phyloP scores from a whole-genome alignment of 2,329 filamentous ascomycete species.

The Ceratocystis cubensis region DNA sequence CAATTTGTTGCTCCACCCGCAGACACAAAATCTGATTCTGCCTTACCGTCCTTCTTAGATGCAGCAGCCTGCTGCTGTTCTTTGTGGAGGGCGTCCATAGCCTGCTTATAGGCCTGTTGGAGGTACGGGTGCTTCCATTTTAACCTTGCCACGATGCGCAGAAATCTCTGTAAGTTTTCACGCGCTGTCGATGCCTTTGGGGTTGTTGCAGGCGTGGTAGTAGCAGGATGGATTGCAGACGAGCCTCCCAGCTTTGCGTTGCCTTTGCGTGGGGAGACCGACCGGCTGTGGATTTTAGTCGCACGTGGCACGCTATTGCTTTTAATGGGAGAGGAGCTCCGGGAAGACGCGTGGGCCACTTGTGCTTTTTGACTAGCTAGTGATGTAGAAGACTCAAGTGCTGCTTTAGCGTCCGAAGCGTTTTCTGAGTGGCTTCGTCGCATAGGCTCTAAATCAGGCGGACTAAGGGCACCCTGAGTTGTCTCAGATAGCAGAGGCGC shows the following conservation, averaged over 20 bases:
- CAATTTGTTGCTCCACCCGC: slow-evolving; percentile 8
- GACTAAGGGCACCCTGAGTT: background rate
- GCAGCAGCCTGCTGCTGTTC: background rate
- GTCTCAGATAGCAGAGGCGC: background rate
- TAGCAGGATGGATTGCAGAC: slow-evolving; percentile 3
- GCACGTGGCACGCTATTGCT: background rate
- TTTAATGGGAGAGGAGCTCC: background rate
- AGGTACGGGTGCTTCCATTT: slow-evolving; percentile 53
- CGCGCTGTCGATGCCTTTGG: slow-evolving; percentile 8
- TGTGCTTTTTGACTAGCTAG: background rate
- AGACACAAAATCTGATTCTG: background rate
- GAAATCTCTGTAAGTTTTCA: slow-evolving; percentile 21
- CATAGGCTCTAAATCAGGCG: background rate
- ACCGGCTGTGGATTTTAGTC: background rate
- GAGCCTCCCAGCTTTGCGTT: background rate
- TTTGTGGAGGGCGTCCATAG: slow-evolving; percentile 27
- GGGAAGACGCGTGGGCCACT: background rate
- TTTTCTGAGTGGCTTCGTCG: background rate
- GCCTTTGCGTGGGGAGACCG: background rate
- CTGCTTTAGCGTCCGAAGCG: background rate
- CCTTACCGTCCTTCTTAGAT: background rate
- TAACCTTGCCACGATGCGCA: slow-evolving; percentile 33
- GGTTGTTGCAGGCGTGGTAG: slow-evolving; percentile 3
- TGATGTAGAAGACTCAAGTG: background rate
- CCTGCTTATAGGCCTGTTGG: slow-evolving; percentile 42